Base-by-base conservation (phyloP, 352 stramenopile genomes). In the Phytophthora sp. region DNA sequence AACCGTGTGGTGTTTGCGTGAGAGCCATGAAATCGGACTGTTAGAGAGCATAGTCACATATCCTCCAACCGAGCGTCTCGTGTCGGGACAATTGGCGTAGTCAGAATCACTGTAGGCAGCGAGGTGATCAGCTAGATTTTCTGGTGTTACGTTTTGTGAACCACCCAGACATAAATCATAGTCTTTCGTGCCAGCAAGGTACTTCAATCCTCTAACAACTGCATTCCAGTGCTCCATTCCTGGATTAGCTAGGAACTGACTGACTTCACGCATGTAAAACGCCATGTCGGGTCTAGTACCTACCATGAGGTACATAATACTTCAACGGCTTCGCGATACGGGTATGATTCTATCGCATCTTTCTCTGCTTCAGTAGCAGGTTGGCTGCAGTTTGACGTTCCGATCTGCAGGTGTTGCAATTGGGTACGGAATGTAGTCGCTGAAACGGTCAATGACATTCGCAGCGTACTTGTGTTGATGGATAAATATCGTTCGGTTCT, bases 291-390 rank as follows among this genome's bases (percentile, higher is more conserved):
- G 48, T 13, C 39, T 31, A 55, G 48, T 66, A 13, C 39, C 56
- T 30, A 57, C 18, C 56, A 65, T 65, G 17, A 66, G 23, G 23
- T 66, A 66, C 57, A 60, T 66, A 2, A 60, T 38, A 43, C 55
- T 64, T 45, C 55, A 35, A 64, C 38, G 26, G 38, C 55, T 55
- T 64, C 55, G 18, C 45, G 32, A 27, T 64, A 38, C 12, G 28
- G 32, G 32, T 38, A 38, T 38, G 32, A 18, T 38, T 17, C 17
- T 38, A 38, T 38, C 13, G 32, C 43, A 21, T 55, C 27, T 34
- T 37, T 55, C 15, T 64, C 55, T 20, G 17, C 32, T 38, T 38
- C 32, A 38, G 11, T 46, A 17, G 18, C 21, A 28, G 49, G 30
- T 11, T 54, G 34, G 20, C 30, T 61, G 8, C 28, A 59, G 37